Conservation (phyloP, 208 protist species). For the Trypanosoma rangeli region DNA sequence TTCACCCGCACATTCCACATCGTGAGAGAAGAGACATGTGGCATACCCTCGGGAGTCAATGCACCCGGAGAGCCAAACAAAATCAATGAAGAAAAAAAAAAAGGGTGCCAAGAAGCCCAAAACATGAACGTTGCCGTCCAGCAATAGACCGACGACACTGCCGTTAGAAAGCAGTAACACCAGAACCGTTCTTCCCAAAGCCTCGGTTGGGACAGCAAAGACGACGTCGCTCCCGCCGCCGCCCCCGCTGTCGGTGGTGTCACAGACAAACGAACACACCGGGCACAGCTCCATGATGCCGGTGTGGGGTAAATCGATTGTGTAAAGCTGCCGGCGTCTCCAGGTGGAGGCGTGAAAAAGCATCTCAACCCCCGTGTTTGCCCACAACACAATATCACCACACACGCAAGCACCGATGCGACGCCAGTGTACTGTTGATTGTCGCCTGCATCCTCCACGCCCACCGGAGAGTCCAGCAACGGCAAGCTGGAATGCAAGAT, state of each 20-base stretch:
- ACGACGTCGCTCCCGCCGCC: background rate
- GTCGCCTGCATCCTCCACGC: background rate
- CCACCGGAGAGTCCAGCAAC: background rate
- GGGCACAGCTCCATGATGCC: conserved; percentile 11
- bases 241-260: background rate
- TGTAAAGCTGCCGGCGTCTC: background rate
- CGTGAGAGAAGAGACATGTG: background rate
- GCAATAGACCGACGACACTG: background rate
- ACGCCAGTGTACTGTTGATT: conserved; percentile 3
- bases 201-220: background rate
- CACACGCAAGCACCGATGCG: background rate
- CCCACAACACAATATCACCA: conserved; percentile 7
- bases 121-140: background rate
- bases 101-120: background rate
- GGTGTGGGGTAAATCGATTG: background rate
- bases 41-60: background rate
- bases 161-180: conserved; percentile 7
- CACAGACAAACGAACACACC: background rate
- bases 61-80: background rate
- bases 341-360: conserved; percentile 6
- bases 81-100: background rate
- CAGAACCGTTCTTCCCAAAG: background rate
- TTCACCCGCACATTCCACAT: conserved; percentile 3
- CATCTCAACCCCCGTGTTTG: background rate
- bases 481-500: background rate